A percentile compares a stretch with the other conserved stretches of the same genome.
Evolutionary conservation across 2,329 filamentous ascomycete species (phyloP).

Genomic region (Ophiostoma angusticollis): DNA sequence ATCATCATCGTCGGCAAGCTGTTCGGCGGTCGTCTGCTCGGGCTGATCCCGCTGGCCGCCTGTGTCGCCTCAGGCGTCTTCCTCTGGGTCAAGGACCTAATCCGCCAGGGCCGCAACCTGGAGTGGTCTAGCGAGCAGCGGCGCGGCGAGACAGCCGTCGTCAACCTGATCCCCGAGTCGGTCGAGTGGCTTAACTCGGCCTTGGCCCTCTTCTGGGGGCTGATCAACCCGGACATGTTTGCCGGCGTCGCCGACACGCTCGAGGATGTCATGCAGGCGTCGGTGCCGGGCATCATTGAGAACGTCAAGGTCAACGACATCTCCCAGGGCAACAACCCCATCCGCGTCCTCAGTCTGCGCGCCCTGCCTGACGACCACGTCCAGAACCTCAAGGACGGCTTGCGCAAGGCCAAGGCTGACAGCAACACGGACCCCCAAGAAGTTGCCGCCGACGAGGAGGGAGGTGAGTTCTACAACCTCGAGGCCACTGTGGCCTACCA

Average conservation of each 20-base stretch:
- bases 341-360: slow-evolving; percentile 76
- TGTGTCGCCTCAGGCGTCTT: slow-evolving; percentile 68
- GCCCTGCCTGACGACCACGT: slow-evolving; percentile 75
- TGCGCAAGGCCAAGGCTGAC: slow-evolving; percentile 65
- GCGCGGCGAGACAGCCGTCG: slow-evolving; percentile 71
- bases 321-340: slow-evolving; percentile 80
- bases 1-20: slow-evolving; percentile 68
- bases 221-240: slow-evolving; percentile 95
- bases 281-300: slow-evolving; percentile 79
- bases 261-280: slow-evolving; percentile 94
- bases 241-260: slow-evolving; percentile 80
- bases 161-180: slow-evolving; percentile 82
- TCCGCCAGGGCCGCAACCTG: slow-evolving; percentile 65
- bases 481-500: slow-evolving; percentile 88
- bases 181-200: slow-evolving; percentile 95
- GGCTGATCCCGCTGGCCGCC: slow-evolving; percentile 59
- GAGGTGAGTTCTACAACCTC: slow-evolving; percentile 84
- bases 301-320: slow-evolving; percentile 93
- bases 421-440: slow-evolving; percentile 79
- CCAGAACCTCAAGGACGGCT: slow-evolving; percentile 66
- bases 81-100: slow-evolving; percentile 79
- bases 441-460: slow-evolving; percentile 76
- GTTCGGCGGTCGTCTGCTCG: slow-evolving; percentile 66
- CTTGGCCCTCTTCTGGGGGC: slow-evolving; percentile 70
- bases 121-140: slow-evolving; percentile 85